Evolutionary conservation across 2,329 filamentous ascomycete species (phyloP).

Genomic region (Aspergillus aculeatus): DNA sequence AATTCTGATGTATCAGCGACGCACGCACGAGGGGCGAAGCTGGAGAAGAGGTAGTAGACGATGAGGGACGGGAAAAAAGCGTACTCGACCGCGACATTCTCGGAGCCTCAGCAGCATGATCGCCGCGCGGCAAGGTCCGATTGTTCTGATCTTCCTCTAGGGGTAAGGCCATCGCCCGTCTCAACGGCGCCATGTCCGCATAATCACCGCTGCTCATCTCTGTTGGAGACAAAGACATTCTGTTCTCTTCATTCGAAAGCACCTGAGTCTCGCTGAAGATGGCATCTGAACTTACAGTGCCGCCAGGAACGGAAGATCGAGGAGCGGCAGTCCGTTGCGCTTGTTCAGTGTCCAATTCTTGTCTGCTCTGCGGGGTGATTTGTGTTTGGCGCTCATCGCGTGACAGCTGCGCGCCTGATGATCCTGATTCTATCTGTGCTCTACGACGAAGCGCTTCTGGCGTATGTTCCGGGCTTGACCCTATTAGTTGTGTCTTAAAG

Average conservation of each 20-base stretch:
- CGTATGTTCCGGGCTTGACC: constrained; percentile 15
- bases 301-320: constrained; percentile 10
- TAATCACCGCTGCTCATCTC: constrained; percentile 37
- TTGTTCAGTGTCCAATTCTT: neutral
- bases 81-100: constrained; percentile 41
- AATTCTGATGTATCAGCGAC: constrained; percentile 44
- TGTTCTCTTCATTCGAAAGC: constrained; percentile 35
- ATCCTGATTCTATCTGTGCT: constrained; percentile 30
- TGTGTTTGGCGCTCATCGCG: constrained; percentile 28
- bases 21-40: constrained; percentile 44
- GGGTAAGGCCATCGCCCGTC: constrained; percentile 22
- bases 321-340: constrained; percentile 14
- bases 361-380: constrained; percentile 7
- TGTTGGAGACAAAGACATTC: constrained; percentile 40
- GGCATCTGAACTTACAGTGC: constrained; percentile 17
- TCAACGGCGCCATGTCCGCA: constrained; percentile 27
- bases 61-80: constrained; percentile 40
- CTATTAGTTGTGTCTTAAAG: constrained; percentile 20
- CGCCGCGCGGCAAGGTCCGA: constrained; percentile 3
- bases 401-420: constrained; percentile 31
- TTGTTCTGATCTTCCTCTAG: constrained; percentile 6
- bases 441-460: constrained; percentile 17
- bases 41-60: constrained; percentile 41
- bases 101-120: constrained; percentile 15
- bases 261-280: constrained; percentile 21